Conservation (phyloP, 768 basidiomycete genomes). For the Trametes cingulata region DNA sequence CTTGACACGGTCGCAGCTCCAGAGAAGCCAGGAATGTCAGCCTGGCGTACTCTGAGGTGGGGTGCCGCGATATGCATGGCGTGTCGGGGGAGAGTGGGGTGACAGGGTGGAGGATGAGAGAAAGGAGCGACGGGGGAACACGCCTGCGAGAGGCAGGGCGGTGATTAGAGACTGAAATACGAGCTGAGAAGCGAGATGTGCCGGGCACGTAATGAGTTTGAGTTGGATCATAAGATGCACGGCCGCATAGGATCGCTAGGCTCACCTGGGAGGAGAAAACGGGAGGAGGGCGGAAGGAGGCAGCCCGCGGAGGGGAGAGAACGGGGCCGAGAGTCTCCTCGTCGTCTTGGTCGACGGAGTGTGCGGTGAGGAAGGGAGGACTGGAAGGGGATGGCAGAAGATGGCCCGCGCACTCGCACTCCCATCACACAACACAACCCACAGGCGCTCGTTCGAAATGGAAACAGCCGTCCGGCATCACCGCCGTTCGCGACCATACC, state of each 20-base stretch:
- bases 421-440: neutral
- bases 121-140: conserved; percentile 23
- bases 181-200: conserved; percentile 4
- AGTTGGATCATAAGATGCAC: neutral
- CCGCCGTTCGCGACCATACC: conserved; percentile 6
- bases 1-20: neutral
- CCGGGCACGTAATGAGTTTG: conserved; percentile 11
- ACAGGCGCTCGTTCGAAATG: conserved; percentile 8
- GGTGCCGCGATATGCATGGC: conserved; percentile 18
- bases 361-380: neutral
- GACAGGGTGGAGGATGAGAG: conserved; percentile 16
- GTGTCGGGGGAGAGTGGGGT: neutral
- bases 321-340: conserved; percentile 8
- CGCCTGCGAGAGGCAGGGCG: conserved; percentile 16
- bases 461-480: conserved; percentile 23
- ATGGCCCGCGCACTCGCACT: neutral
- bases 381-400: neutral
- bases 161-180: conserved; percentile 15
- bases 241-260: neutral
- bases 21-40: neutral
- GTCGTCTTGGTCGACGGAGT: conserved; percentile 21
- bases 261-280: conserved; percentile 11
- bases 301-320: conserved; percentile 11
- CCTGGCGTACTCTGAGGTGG: conserved; percentile 11
- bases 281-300: neutral